phyloP scores from a whole-genome alignment of 1,284 basidiomycete species.

The Sanguinoderma infundibulare region DNA sequence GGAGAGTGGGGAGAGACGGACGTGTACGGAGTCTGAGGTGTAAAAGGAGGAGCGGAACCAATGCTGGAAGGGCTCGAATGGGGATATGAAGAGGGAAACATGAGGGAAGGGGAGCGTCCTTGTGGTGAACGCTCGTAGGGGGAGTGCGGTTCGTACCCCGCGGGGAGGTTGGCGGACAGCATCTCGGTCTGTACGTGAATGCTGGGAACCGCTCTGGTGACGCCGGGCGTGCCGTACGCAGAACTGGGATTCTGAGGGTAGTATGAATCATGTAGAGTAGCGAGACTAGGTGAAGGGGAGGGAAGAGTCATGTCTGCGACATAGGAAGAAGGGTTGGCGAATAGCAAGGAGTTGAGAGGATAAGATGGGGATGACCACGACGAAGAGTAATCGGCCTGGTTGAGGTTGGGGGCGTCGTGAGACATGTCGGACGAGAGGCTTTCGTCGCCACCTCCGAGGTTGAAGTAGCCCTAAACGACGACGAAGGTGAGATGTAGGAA shows the following conservation, averaged over 20 bases:
- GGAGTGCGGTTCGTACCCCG: conserved; percentile 9
- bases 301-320: background rate
- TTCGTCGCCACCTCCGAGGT: background rate
- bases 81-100: background rate
- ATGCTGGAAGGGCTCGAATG: conserved; percentile 19
- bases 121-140: conserved; percentile 8
- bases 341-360: conserved; percentile 2
- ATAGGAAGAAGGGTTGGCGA: background rate
- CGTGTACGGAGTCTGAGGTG: conserved; percentile 12
- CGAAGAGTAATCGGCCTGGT: background rate
- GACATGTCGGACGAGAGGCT: background rate
- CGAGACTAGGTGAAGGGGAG: background rate
- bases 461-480: background rate
- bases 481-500: background rate
- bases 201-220: conserved; percentile 6
- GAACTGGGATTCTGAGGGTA: background rate
- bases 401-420: background rate
- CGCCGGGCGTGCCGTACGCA: background rate
- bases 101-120: conserved; percentile 1
- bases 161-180: background rate
- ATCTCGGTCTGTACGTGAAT: conserved; percentile 20
- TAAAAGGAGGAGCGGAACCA: conserved; percentile 13
- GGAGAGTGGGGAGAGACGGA: conserved; percentile 11
- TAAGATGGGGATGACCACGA: conserved; percentile 4
- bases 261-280: conserved; percentile 8